phyloP scores from a whole-genome alignment of 305 asterid genomes.

The Galium porrigens region DNA sequence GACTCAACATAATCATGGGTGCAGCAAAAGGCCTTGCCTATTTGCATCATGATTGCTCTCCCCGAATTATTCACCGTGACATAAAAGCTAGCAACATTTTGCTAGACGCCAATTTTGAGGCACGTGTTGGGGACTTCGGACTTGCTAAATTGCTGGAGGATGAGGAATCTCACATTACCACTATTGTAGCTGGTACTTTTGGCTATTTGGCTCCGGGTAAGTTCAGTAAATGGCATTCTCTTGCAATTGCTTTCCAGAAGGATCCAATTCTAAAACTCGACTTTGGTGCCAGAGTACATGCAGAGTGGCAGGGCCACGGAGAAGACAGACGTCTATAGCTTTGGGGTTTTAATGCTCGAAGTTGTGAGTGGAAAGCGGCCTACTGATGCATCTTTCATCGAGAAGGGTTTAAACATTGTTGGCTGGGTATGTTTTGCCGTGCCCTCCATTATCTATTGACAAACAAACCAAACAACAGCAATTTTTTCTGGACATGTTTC shows the following conservation, averaged over 20 bases:
- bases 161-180: conserved; percentile 90
- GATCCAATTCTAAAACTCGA: conserved; percentile 9
- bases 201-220: conserved; percentile 92
- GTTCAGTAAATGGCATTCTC: conserved; percentile 4
- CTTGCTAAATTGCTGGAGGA: conserved; percentile 82
- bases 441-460: not conserved
- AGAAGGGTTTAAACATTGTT: conserved; percentile 92
- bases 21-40: conserved; percentile 87
- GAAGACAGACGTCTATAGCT: conserved; percentile 84
- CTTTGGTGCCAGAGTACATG: conserved; percentile 58
- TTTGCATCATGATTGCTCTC: conserved; percentile 91
- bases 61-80: conserved; percentile 87
- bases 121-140: conserved; percentile 93
- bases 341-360: conserved; percentile 83
- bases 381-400: conserved; percentile 81
- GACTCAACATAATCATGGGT: conserved; percentile 67
- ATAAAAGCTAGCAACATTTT: conserved; percentile 85
- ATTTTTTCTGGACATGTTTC: not conserved
- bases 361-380: conserved; percentile 81
- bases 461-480: not conserved
- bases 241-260: not conserved
- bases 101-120: conserved; percentile 79
- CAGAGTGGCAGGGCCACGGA: conserved; percentile 95
- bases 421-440: conserved; percentile 58
- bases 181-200: conserved; percentile 94